phyloP scores from a whole-genome alignment of 1,139 yeast genomes.

The Candida pseudoviswanathii region DNA sequence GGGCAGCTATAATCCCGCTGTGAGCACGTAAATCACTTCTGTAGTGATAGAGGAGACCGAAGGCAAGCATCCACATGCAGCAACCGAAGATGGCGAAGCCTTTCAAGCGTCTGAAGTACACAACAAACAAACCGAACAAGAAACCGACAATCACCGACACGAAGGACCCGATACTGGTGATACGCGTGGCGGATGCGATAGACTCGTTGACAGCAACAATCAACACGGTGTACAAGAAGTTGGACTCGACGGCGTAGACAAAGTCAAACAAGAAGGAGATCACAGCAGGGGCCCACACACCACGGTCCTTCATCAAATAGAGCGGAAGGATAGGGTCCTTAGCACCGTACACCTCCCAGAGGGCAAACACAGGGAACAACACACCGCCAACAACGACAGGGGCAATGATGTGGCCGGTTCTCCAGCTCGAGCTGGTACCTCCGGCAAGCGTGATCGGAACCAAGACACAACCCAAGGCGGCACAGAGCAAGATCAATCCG shows the following conservation, averaged over 20 bases:
- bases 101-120: constrained; percentile 32
- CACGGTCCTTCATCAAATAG: constrained; percentile 36
- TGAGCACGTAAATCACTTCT: constrained; percentile 32
- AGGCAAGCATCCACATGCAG: constrained; percentile 36
- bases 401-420: constrained; percentile 31
- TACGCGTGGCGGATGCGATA: constrained; percentile 37
- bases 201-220: constrained; percentile 37
- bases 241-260: constrained; percentile 31
- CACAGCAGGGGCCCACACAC: constrained; percentile 34
- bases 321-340: constrained; percentile 36
- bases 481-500: constrained; percentile 33
- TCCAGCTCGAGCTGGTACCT: constrained; percentile 33
- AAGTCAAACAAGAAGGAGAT: constrained; percentile 35
- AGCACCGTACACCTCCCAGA: constrained; percentile 36
- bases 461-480: constrained; percentile 37
- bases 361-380: constrained; percentile 33
- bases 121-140: constrained; percentile 35
- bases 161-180: constrained; percentile 33
- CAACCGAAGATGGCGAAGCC: constrained; percentile 36
- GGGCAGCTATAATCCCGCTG: constrained; percentile 38
- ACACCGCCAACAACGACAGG: constrained; percentile 41
- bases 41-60: constrained; percentile 36
- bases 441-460: constrained; percentile 45
- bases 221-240: constrained; percentile 38
- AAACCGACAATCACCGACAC: constrained; percentile 36